Conservation (phyloP, 2,329 filamentous ascomycete species). For the Passalora sequoiae region DNA sequence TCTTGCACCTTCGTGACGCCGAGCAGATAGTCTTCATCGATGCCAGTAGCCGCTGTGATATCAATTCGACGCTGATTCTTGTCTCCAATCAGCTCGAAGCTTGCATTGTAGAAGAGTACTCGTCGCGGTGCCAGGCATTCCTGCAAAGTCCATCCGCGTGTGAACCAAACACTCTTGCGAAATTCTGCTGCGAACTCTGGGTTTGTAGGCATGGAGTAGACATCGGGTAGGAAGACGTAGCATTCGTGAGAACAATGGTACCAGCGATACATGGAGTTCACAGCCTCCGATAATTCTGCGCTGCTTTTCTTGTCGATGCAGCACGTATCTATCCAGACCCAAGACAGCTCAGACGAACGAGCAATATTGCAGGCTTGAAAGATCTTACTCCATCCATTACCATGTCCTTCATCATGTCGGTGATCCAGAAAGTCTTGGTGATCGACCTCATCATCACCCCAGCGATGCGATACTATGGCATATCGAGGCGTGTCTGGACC, state of each 20-base stretch:
- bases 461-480: conserved; percentile 7
- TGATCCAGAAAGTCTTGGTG: conserved; percentile 1
- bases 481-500: background rate
- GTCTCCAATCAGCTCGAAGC: conserved; percentile 3
- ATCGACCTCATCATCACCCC: conserved; percentile 4
- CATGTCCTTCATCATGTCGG: background rate
- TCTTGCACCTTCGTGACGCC: conserved; percentile 4
- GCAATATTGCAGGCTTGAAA: conserved; percentile 6
- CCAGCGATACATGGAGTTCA: conserved; percentile 22
- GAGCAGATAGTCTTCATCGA: conserved; percentile 7
- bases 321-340: conserved; percentile 23
- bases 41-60: conserved; percentile 11
- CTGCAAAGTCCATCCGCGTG: conserved; percentile 6
- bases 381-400: conserved; percentile 7
- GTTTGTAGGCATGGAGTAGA: conserved; percentile 4
- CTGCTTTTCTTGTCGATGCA: conserved; percentile 21
- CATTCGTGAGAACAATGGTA: conserved; percentile 13
- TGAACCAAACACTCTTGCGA: conserved; percentile 5
- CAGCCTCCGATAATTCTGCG: conserved; percentile 18
- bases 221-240: conserved; percentile 8
- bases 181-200: conserved; percentile 1
- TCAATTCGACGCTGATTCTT: background rate
- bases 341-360: background rate
- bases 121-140: background rate
- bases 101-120: conserved; percentile 4